Base-by-base conservation (phyloP, 2,329 filamentous ascomycete species). In the Lasiodiplodia gonubiensis region DNA sequence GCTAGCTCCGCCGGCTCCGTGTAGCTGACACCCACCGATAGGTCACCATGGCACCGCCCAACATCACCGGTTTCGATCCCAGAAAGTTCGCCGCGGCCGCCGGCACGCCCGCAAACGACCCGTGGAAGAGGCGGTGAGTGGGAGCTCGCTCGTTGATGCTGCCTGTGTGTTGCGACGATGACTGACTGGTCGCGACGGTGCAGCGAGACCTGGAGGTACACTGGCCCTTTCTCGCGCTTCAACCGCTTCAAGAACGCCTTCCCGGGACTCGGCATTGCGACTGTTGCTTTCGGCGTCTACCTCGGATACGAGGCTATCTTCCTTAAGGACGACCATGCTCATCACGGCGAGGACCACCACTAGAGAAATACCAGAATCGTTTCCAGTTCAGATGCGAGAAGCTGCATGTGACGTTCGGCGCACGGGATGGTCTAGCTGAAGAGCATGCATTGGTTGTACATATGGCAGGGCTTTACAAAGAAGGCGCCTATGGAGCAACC, bases 131-230 rank as follows among this genome's bases (percentile, higher is more conserved):
- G 83, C 79, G 84, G 88, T 90, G 83, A 73, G 85, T 74, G 30
- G 67, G 55, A 27, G 30, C 21, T 37, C 21, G 35, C 69, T 68
- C 18, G 33, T 51, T 39, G 35, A 25, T 46, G 27, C 4, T 11
- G 30, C 11, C 67, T 53, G 11, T 18, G 64, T 14, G 33, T 53
- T 23, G 59, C 25, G 52, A 37, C 52, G 16, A 27, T 25, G 23
- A 39, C 60, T 69, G 61, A 63, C 53, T 33, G 48, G 48, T 37
- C 18, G 57, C 30, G 25, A 27, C 52, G 21, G 51, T 37, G 27
- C 79, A 99, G 95, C 77, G 95, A 99, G 85, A 87, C 92, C 77
- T 99, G 95, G 95, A 88, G 95, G 81, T 97, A 97, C 85, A 89
- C 87, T 42, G 95, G 94, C 70, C 90, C 88, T 66, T 98, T 97